Evolutionary conservation across 176 grass and related monocot species (phyloP).

Genomic region (Luzula sylvatica): DNA sequence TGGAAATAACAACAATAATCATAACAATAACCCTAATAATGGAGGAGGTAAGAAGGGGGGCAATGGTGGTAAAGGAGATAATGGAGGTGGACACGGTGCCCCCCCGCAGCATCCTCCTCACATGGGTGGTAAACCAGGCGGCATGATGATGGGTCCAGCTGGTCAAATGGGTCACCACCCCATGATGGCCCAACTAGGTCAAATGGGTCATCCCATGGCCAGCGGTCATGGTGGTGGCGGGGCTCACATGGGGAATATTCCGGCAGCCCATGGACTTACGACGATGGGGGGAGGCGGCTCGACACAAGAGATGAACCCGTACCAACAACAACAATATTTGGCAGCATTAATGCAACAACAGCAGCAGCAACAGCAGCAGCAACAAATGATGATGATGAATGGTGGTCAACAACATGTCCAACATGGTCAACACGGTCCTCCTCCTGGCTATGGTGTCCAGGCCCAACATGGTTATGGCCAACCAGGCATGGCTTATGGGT

Average conservation of each 20-base stretch:
- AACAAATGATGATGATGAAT: constrained; percentile 36
- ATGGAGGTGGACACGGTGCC: constrained; percentile 33
- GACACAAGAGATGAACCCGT: constrained; percentile 34
- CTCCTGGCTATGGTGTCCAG: background rate
- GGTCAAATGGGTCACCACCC: constrained; percentile 38
- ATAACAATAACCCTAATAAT: constrained; percentile 28
- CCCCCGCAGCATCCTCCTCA: constrained; percentile 13
- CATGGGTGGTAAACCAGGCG: constrained; percentile 16
- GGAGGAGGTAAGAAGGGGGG: constrained; percentile 35
- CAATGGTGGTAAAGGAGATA: constrained; percentile 16
- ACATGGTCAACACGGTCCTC: constrained; percentile 4
- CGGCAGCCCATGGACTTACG: constrained; percentile 29
- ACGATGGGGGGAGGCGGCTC: constrained; percentile 27
- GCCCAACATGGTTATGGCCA: constrained; percentile 17
- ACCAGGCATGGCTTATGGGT: constrained; percentile 57
- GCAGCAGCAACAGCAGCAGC: constrained; percentile 22
- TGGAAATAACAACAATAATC: constrained; percentile 32
- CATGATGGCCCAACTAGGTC: constrained; percentile 40
- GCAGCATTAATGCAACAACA: constrained; percentile 42
- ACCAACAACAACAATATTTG: constrained; percentile 22
- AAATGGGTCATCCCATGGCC: constrained; percentile 48
- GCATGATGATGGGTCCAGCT: constrained; percentile 23
- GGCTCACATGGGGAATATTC: constrained; percentile 16
- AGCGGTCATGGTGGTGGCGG: constrained; percentile 28
- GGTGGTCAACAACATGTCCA: constrained; percentile 32